Evolutionary conservation across 352 stramenopile genomes (phyloP), one percentile per base, ranked within the genome.

Genomic region (Phytophthora sp.): DNA sequence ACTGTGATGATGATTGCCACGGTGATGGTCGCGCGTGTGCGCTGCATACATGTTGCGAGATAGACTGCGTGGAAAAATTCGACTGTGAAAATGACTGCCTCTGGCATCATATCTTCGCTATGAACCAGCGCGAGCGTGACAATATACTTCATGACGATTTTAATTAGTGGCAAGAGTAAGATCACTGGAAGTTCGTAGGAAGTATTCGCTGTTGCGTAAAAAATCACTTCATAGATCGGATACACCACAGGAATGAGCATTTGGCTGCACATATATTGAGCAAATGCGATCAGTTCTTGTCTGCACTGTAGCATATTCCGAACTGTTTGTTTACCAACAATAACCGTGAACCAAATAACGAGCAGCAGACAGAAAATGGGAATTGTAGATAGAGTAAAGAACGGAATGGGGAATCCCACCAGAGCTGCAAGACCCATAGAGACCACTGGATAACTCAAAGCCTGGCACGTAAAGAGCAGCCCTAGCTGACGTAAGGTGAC

Each of bases 1-100:
- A 71, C 63, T 15, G 20, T 9, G 4, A 71, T 58, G 16, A 66
- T 46, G 4, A 66, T 52, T 4, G 13, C 13, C 7, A 61, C 16
- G 1, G 45, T 60, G 3, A 20, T n/a, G 7, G 24, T 45, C 2
- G 65, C 64, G 0, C 24, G 24, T 7, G 57, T 39, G 7, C 30
- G 36, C 27, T 73, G 65, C 58, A 73, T 64, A 11, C 51, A 73
- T 2, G 38, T 64, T 0, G 58, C 30, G 8, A 73, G 23, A 24
- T 67, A 73, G 4, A 65, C 38, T 3, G 65, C 65, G 31, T 73
- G 30, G 4, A 73, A 73, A 20, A 73, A 69, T 15, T 60, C 58
- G 3, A 69, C 58, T 2, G 51, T 57, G 4, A 73, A 35, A 4
- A 65, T 59, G 8, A 64, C 65, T 4, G 41, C 30, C 41, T 55